These are phyloP conservation scores for Hyaloscypha finlandica DNA, from an alignment of 495 filamentous ascomycete species.

Conservation along the genomic window DNA sequence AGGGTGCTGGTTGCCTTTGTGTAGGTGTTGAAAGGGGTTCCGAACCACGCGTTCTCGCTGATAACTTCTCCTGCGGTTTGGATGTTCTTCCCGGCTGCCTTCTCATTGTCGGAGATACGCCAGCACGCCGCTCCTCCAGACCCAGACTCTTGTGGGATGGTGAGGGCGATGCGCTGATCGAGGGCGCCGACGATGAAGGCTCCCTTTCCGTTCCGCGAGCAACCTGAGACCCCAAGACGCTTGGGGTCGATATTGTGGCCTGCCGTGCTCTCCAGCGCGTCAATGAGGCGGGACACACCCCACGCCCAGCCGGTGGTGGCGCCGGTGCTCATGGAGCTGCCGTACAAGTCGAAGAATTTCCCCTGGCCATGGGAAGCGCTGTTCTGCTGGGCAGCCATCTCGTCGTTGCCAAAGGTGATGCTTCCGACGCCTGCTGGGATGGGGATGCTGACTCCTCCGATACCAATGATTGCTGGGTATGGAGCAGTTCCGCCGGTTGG, in stretches of 20 bases:
- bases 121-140: constrained; percentile 53
- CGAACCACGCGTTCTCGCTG: constrained; percentile 55
- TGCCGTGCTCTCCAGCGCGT: constrained; percentile 47
- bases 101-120: constrained; percentile 47
- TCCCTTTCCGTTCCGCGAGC: constrained; percentile 57
- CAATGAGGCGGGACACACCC: constrained; percentile 54
- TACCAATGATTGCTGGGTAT: constrained; percentile 51
- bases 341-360: constrained; percentile 52
- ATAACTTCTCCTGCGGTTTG: constrained; percentile 52
- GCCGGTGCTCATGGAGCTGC: constrained; percentile 46
- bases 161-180: constrained; percentile 51
- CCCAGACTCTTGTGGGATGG: constrained; percentile 54
- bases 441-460: constrained; percentile 49
- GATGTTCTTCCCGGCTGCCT: constrained; percentile 47
- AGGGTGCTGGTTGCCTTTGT: constrained; percentile 41
- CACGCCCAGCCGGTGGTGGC: constrained; percentile 55
- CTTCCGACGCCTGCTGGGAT: constrained; percentile 45
- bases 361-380: constrained; percentile 44
- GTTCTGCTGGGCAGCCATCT: constrained; percentile 45
- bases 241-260: constrained; percentile 47
- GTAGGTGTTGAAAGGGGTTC: constrained; percentile 42
- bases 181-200: constrained; percentile 53
- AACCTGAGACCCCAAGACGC: constrained; percentile 52
- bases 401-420: constrained; percentile 52
- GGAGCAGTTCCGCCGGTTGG: constrained; percentile 33